phyloP scores from a whole-genome alignment of 1,284 basidiomycete species.

The Rhodotorula sp. region DNA sequence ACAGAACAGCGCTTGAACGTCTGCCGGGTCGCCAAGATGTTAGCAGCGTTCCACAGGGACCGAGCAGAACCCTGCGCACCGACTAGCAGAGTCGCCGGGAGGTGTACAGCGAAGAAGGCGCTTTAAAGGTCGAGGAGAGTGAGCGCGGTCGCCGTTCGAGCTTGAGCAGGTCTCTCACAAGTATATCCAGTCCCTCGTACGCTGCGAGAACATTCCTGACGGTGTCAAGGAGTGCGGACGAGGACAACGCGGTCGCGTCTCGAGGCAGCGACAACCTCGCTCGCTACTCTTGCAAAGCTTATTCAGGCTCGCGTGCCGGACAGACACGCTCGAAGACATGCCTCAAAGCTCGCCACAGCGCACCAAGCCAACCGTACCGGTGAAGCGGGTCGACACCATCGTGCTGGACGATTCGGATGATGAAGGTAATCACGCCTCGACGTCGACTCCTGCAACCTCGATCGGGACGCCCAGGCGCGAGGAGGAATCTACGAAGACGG shows the following conservation, averaged over 20 bases:
- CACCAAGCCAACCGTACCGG: not conserved
- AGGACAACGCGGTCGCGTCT: not conserved
- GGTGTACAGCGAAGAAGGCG: constrained; percentile 55
- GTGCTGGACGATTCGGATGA: not conserved
- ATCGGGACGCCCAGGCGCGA: constrained; percentile 4
- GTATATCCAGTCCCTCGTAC: constrained; percentile 29
- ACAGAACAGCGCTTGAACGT: constrained; percentile 69
- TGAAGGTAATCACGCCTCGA: too few relatives aligned
- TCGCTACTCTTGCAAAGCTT: too few relatives aligned
- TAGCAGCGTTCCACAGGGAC: not conserved
- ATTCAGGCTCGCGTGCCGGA: not conserved
- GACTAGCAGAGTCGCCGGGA: constrained; percentile 63
- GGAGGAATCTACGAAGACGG: too few relatives aligned
- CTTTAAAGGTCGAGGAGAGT: constrained; percentile 9
- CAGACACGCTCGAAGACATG: not conserved
- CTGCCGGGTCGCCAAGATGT: constrained; percentile 41
- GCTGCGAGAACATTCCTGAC: constrained; percentile 6
- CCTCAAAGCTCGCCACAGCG: not conserved
- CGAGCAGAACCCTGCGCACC: constrained; percentile 5
- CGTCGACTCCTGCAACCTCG: not conserved
- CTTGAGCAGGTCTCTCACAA: constrained; percentile 44
- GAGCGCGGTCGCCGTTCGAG: not conserved
- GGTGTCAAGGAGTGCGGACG: not conserved
- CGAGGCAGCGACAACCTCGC: not conserved
- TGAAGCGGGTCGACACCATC: constrained; percentile 1